phyloP scores from a whole-genome alignment of 2,329 filamentous ascomycete species.

The Myriosclerotinia curreyana region DNA sequence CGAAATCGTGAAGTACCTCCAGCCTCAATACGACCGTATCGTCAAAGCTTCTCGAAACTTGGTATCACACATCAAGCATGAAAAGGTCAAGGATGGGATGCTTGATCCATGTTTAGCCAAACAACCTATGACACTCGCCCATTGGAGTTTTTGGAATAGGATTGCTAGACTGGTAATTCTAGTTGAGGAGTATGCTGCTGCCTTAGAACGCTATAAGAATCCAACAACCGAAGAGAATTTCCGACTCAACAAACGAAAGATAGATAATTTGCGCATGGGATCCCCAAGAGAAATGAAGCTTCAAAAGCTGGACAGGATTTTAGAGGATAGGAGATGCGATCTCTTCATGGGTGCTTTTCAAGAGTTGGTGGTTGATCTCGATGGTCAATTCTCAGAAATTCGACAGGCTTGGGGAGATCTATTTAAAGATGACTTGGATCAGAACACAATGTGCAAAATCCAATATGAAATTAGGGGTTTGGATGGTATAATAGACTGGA shows the following conservation, averaged over 20 bases:
- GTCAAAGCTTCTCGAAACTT: background rate
- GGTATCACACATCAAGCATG: background rate
- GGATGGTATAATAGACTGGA: background rate
- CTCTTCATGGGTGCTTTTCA: background rate
- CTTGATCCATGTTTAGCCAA: background rate
- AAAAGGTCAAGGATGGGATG: background rate
- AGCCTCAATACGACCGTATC: conserved; percentile 2
- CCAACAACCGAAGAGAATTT: background rate
- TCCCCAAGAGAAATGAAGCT: background rate
- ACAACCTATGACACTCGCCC: too few species aligned
- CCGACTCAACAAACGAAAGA: background rate
- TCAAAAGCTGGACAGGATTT: background rate
- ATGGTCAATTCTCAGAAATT: background rate
- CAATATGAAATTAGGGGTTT: background rate
- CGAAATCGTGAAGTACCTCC: background rate
- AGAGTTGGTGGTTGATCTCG: background rate
- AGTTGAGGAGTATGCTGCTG: background rate
- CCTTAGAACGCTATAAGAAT: background rate
- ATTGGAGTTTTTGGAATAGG: too few species aligned
- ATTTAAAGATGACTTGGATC: background rate
- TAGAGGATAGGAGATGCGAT: background rate
- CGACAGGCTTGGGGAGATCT: background rate
- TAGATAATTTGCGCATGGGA: background rate
- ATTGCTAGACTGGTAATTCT: background rate
- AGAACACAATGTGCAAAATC: background rate